Base-by-base conservation (phyloP, 2,329 filamentous ascomycete species). In the Aspergillus flavus region DNA sequence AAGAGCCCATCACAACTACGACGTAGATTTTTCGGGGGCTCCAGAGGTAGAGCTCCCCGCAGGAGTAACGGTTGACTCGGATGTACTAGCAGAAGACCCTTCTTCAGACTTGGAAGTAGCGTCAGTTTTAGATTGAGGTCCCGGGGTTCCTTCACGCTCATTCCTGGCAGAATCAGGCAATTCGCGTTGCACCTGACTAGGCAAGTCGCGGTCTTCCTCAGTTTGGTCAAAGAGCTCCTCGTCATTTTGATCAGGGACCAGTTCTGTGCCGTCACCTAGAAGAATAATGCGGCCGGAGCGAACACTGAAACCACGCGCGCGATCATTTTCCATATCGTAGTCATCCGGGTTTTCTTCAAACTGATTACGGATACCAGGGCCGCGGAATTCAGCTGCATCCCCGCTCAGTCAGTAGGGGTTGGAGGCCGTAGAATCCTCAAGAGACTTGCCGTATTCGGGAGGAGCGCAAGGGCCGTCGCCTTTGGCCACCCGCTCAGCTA, bases 401-500 rank as follows among this genome's bases (percentile, higher is more conserved):
- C 69, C 70, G 69, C 59, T 71, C 69, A 79, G 79, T 80, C 76
- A 81, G 78, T 72, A 74, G 71, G 73, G 72, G 68, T 74, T 75
- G 75, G 75, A 73, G 69, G 69, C 73, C 69, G 68, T 70, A 74
- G 75, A 71, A 73, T 71, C 76, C 79, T 80, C 81, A 78, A 77
- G 78, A 83, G 82, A 88, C 93, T 90, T 94, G 94, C 95, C 95
- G 85, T 98, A 99, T 89, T 99, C 95, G 76, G 94, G 95, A 81
- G 95, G 95, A 79, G 95, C 95, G 84, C 94, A 98, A 78, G 95
- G 95, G 74, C 95, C 95, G 81, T 99, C 95, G 81, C 94, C 95
- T 78, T 94, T 94, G 72, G 94, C 92, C 80, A 99, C 95, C 77
- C 95, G 89, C 83, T 91, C 93, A 74, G 91, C 93, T 79, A 99